phyloP scores from a whole-genome alignment of 2,329 filamentous ascomycete species.

The Trichoderma gracile region DNA sequence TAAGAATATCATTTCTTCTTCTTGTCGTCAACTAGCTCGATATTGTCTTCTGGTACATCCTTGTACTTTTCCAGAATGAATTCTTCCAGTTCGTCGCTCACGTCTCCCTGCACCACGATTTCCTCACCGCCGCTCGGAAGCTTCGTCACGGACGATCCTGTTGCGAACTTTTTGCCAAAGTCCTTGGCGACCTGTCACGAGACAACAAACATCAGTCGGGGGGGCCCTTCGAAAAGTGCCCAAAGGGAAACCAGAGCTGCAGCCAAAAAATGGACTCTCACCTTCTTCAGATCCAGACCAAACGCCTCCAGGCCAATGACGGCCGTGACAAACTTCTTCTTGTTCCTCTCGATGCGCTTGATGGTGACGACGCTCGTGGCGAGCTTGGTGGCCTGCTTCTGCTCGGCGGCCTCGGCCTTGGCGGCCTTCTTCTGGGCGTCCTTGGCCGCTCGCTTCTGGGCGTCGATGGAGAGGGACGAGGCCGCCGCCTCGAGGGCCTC shows the following conservation, averaged over 20 bases:
- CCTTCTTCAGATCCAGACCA: constrained; percentile 89
- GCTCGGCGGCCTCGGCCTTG: constrained; percentile 85
- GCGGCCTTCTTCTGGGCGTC: constrained; percentile 96
- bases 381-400: constrained; percentile 78
- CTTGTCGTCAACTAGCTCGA: constrained; percentile 94
- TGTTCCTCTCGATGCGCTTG: constrained; percentile 97
- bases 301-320: constrained; percentile 90
- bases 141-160: constrained; percentile 89
- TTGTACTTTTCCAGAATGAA: constrained; percentile 87
- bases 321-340: constrained; percentile 94
- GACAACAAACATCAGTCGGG: neutral
- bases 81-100: constrained; percentile 91
- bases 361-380: constrained; percentile 82
- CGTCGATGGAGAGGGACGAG: constrained; percentile 81
- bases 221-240: neutral
- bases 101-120: constrained; percentile 96
- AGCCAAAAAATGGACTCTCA: constrained; percentile 31
- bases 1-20: constrained; percentile 65
- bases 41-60: constrained; percentile 90
- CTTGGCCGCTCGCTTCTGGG: constrained; percentile 91
- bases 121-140: constrained; percentile 83
- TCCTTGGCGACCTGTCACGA: constrained; percentile 76
- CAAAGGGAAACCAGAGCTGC: neutral
- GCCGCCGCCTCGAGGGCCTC: constrained; percentile 83
- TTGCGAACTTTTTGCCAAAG: constrained; percentile 97